phyloP scores from a whole-genome alignment of 23 red algal species.

The Gracilaria gracilis region DNA sequence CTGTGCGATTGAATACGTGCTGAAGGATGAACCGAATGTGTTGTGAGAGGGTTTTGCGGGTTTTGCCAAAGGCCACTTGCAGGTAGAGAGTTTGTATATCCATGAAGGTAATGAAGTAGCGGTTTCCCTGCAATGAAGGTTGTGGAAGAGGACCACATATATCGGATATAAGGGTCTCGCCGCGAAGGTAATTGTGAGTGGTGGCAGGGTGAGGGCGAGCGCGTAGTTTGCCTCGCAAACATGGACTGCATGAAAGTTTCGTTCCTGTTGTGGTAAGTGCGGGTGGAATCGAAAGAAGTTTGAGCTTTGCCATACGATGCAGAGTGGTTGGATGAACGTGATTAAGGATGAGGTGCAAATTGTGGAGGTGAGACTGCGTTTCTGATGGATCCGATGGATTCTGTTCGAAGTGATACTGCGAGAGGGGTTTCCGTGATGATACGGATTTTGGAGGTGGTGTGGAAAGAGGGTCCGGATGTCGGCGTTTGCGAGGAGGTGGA shows the following conservation, averaged over 20 bases:
- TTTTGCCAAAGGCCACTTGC: neutral
- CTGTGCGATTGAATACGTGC: neutral
- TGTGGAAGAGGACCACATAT: neutral
- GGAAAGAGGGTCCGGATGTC: too few species aligned
- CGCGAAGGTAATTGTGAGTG: too few species aligned
- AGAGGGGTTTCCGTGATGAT: too few species aligned
- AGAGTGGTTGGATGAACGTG: neutral
- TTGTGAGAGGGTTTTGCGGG: neutral
- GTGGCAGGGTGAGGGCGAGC: too few species aligned
- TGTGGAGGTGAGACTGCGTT: neutral
- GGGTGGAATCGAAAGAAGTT: neutral
- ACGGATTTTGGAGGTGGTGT: neutral
- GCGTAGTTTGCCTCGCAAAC: too few species aligned
- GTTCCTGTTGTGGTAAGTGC: too few species aligned
- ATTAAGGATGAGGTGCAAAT: slow-evolving; percentile 13
- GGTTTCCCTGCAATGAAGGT: neutral
- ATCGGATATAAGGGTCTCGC: too few species aligned
- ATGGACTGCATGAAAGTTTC: too few species aligned
- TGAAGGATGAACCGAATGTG: neutral
- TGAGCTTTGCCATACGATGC: neutral
- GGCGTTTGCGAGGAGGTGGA: too few species aligned
- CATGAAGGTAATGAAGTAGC: slow-evolving; percentile 9
- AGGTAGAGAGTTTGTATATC: neutral
- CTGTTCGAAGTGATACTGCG: neutral
- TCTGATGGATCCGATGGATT: neutral